Evolutionary conservation across 495 filamentous ascomycete species (phyloP).

Genomic region (Xylaria nigripes): DNA sequence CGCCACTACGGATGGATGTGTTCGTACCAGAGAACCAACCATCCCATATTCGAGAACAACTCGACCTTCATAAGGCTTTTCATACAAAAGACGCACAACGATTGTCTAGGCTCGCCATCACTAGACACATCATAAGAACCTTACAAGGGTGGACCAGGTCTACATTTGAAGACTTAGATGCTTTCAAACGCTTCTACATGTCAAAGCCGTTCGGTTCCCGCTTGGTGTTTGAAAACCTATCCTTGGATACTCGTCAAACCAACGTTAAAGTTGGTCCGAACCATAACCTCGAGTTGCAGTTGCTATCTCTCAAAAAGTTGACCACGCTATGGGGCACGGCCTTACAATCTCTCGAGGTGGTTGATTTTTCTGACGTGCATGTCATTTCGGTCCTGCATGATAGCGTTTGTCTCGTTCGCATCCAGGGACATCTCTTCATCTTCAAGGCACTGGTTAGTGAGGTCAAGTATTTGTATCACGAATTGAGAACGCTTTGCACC

Average conservation of each 20-base stretch:
- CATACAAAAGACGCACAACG: constrained; percentile 39
- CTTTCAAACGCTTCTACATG: constrained; percentile 26
- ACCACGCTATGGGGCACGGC: constrained; percentile 21
- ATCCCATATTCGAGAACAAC: constrained; percentile 30
- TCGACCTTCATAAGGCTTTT: constrained; percentile 37
- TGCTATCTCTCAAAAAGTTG: constrained; percentile 27
- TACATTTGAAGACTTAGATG: constrained; percentile 16
- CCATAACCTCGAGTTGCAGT: constrained; percentile 34
- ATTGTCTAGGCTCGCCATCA: constrained; percentile 34
- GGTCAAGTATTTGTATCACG: constrained; percentile 41
- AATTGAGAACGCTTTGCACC: constrained; percentile 37
- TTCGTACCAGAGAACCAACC: constrained; percentile 38
- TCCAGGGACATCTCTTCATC: constrained; percentile 31
- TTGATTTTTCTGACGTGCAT: constrained; percentile 35
- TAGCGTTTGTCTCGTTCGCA: constrained; percentile 37
- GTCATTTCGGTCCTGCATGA: constrained; percentile 38
- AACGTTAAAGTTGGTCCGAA: constrained; percentile 33
- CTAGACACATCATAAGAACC: constrained; percentile 35
- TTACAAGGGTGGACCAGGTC: constrained; percentile 34
- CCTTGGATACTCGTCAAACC: constrained; percentile 30
- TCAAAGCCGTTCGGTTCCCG: constrained; percentile 39
- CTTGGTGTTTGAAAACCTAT: constrained; percentile 37
- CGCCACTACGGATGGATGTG: constrained; percentile 42
- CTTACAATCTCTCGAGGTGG: constrained; percentile 21
- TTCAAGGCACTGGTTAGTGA: constrained; percentile 43